phyloP scores from a whole-genome alignment of 192 early-diverging fungal genomes.

The Dispira simplex region DNA sequence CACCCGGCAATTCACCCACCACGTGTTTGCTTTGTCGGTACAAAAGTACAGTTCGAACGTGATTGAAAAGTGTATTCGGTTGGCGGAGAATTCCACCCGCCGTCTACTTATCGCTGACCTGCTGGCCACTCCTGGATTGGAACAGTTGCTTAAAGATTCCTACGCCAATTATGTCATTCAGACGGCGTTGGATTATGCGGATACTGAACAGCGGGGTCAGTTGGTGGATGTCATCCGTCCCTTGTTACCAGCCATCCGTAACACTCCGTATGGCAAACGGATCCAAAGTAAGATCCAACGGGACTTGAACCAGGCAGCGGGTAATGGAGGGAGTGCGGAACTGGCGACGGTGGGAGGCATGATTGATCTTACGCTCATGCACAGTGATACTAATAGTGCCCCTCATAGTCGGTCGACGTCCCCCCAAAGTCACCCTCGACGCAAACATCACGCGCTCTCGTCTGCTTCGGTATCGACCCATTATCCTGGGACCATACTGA shows the following conservation, averaged over 20 bases:
- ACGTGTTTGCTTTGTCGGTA: conserved; percentile 59
- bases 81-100: conserved; percentile 54
- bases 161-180: conserved; percentile 89
- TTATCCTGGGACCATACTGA: too few relatives aligned
- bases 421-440: too few relatives aligned
- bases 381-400: too few relatives aligned
- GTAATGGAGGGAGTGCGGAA: too few relatives aligned
- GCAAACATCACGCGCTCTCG: too few relatives aligned
- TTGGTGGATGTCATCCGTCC: conserved; percentile 69
- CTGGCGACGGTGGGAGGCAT: too few relatives aligned
- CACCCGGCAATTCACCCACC: conserved; percentile 55
- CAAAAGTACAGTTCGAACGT: conserved; percentile 91
- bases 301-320: conserved; percentile 21
- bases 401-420: too few relatives aligned
- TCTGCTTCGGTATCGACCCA: too few relatives aligned
- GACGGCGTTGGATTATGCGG: conserved; percentile 71
- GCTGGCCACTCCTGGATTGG: conserved; percentile 53
- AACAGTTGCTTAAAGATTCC: conserved; percentile 68
- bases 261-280: conserved; percentile 80
- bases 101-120: conserved; percentile 55
- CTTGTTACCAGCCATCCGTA: conserved; percentile 63
- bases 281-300: conserved; percentile 65
- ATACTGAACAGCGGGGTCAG: conserved; percentile 47
- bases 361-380: too few relatives aligned
- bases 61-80: conserved; percentile 85